Evolutionary conservation across 2,329 filamentous ascomycete species (phyloP).

Genomic region (Colletotrichum gigasporum): DNA sequence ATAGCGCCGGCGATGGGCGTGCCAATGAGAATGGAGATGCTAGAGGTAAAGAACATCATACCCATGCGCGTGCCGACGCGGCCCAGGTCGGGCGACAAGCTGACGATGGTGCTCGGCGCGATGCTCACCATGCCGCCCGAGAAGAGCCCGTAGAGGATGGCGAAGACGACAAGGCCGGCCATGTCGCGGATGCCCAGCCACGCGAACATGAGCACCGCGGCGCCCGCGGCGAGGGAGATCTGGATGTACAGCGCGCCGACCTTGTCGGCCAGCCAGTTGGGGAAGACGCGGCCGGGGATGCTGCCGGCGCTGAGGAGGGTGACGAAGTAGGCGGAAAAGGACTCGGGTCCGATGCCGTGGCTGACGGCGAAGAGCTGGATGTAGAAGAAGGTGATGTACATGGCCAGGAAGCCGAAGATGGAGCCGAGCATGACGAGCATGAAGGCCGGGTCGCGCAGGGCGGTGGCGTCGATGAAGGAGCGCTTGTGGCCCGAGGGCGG

Average conservation of each 20-base stretch:
- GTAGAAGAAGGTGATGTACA: slow-evolving; percentile 61
- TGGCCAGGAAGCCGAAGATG: slow-evolving; percentile 52
- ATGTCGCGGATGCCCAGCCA: slow-evolving; percentile 49
- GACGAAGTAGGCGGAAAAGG: slow-evolving; percentile 52
- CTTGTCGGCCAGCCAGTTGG: slow-evolving; percentile 54
- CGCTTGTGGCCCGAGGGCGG: slow-evolving; percentile 39
- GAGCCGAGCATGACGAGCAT: slow-evolving; percentile 46
- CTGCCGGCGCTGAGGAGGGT: slow-evolving; percentile 56
- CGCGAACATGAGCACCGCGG: slow-evolving; percentile 48
- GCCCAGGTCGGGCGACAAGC: slow-evolving; percentile 46
- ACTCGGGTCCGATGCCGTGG: slow-evolving; percentile 46
- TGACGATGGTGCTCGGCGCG: slow-evolving; percentile 50
- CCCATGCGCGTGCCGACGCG: slow-evolving; percentile 46
- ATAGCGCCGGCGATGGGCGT: slow-evolving; percentile 54
- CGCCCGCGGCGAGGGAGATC: slow-evolving; percentile 41
- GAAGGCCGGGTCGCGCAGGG: slow-evolving; percentile 50
- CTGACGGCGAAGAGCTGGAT: slow-evolving; percentile 52
- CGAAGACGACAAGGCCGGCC: slow-evolving; percentile 50
- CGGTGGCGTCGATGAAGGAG: slow-evolving; percentile 46
- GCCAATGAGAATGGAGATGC: slow-evolving; percentile 58
- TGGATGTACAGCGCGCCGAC: slow-evolving; percentile 51
- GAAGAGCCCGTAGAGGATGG: slow-evolving; percentile 55
- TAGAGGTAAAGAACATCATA: slow-evolving; percentile 40
- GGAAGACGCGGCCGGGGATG: slow-evolving; percentile 55
- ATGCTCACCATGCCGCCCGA: slow-evolving; percentile 55